These are phyloP conservation scores for Debaryomyces robertsiae DNA, from an alignment of 1,139 yeast species.

Conservation along the genomic window DNA sequence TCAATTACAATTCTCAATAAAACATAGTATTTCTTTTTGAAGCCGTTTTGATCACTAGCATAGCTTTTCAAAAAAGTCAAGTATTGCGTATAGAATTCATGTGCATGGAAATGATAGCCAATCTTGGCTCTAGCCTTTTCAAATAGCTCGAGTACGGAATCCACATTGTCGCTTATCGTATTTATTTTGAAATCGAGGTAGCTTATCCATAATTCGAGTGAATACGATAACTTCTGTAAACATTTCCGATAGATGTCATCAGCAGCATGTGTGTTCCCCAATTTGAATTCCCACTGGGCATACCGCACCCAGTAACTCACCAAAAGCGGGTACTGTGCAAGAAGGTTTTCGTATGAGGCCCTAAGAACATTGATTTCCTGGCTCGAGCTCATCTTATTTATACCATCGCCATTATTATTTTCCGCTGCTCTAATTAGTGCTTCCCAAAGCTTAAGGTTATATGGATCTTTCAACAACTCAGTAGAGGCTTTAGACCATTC, in stretches of 20 bases:
- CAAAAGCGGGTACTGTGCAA: constrained; percentile 65
- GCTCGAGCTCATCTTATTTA: constrained; percentile 47
- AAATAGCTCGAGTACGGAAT: constrained; percentile 48
- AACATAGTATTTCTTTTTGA: constrained; percentile 39
- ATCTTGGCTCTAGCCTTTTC: constrained; percentile 62
- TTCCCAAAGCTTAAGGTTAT: constrained; percentile 54
- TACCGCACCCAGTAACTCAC: constrained; percentile 82
- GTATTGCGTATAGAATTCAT: constrained; percentile 76
- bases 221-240: constrained; percentile 51
- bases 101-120: constrained; percentile 75
- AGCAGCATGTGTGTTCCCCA: constrained; percentile 57
- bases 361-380: constrained; percentile 46
- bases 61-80: constrained; percentile 53
- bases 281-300: constrained; percentile 65
- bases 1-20: constrained; percentile 64
- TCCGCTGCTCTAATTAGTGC: constrained; percentile 40
- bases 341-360: constrained; percentile 55
- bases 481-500: constrained; percentile 28
- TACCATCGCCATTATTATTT: constrained; percentile 24
- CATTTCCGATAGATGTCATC: constrained; percentile 56
- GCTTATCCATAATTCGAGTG: constrained; percentile 73
- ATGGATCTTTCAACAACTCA: constrained; percentile 43
- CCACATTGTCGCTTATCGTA: constrained; percentile 36
- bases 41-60: constrained; percentile 32
- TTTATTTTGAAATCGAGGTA: constrained; percentile 60